Evolutionary conservation across 345 rosid species (phyloP).

Genomic region (Salix arbutifolia): DNA sequence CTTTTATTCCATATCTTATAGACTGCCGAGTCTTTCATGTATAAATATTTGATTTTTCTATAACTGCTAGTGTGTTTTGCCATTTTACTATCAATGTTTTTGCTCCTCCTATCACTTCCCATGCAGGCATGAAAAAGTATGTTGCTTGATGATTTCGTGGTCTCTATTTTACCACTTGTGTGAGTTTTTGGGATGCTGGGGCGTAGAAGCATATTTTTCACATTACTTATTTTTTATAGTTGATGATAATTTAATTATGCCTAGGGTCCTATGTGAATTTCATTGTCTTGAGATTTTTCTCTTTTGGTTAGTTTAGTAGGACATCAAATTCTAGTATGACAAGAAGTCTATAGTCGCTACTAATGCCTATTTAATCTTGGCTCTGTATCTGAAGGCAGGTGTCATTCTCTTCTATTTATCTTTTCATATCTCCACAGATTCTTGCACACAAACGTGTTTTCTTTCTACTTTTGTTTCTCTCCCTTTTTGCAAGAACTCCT

Average conservation of each 20-base stretch:
- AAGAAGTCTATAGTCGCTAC: too few species aligned
- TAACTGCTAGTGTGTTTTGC: neutral
- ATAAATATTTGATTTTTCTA: neutral
- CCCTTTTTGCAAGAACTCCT: too few species aligned
- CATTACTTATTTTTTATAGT: neutral
- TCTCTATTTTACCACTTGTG: too few species aligned
- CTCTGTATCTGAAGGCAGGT: neutral
- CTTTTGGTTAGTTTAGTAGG: neutral
- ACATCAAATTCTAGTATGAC: too few species aligned
- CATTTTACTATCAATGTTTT: neutral
- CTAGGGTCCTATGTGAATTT: neutral
- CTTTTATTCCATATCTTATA: neutral
- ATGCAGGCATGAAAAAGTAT: neutral
- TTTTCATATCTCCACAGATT: neutral
- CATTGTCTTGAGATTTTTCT: neutral
- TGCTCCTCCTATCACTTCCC: neutral
- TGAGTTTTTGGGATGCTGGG: neutral
- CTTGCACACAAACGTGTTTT: neutral
- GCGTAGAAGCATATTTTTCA: neutral
- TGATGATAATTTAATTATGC: neutral
- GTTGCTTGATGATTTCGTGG: too few species aligned
- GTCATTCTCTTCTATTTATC: neutral
- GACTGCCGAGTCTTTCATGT: neutral
- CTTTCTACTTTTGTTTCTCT: too few species aligned
- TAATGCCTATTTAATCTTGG: too few species aligned